phyloP scores from a whole-genome alignment of 2,329 filamentous ascomycete genomes.

The Amesomyces nigricolor region DNA sequence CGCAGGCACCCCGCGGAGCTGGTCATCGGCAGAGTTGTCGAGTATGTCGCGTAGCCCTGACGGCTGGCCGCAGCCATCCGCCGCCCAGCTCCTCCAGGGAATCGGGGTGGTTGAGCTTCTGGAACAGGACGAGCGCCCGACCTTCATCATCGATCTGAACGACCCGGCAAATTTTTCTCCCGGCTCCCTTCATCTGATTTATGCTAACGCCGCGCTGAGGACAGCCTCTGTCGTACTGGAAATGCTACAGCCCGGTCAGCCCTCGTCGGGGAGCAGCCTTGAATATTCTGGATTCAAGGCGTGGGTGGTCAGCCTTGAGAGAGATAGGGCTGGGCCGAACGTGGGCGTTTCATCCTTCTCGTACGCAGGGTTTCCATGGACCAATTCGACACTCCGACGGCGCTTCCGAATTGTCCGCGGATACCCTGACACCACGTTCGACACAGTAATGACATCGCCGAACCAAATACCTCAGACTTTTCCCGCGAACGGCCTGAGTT shows the following conservation, averaged over 20 bases:
- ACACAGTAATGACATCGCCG: constrained; percentile 28
- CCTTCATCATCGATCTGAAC: constrained; percentile 66
- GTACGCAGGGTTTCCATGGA: constrained; percentile 65
- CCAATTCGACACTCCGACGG: constrained; percentile 61
- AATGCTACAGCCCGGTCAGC: constrained; percentile 48
- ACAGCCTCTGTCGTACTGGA: constrained; percentile 50
- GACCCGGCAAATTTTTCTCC: constrained; percentile 50
- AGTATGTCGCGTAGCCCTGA: constrained; percentile 50
- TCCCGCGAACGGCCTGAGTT: constrained; percentile 32
- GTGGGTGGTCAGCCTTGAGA: constrained; percentile 58
- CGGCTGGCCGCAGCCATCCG: constrained; percentile 40
- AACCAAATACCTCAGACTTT: constrained; percentile 35
- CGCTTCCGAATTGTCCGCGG: constrained; percentile 65
- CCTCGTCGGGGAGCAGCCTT: constrained; percentile 37
- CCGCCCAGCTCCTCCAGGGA: constrained; percentile 53
- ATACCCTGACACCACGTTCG: constrained; percentile 35
- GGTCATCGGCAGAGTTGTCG: constrained; percentile 47
- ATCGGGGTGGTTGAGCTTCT: constrained; percentile 67
- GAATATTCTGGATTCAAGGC: constrained; percentile 61
- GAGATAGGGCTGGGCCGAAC: constrained; percentile 47
- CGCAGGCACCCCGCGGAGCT: constrained; percentile 48
- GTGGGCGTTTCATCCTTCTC: constrained; percentile 48
- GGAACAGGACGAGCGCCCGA: constrained; percentile 70
- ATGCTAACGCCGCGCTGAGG: constrained; percentile 62
- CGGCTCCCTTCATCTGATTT: constrained; percentile 56